Conservation (phyloP, 768 basidiomycete species). For the Rhodotorula taiwanensis region DNA sequence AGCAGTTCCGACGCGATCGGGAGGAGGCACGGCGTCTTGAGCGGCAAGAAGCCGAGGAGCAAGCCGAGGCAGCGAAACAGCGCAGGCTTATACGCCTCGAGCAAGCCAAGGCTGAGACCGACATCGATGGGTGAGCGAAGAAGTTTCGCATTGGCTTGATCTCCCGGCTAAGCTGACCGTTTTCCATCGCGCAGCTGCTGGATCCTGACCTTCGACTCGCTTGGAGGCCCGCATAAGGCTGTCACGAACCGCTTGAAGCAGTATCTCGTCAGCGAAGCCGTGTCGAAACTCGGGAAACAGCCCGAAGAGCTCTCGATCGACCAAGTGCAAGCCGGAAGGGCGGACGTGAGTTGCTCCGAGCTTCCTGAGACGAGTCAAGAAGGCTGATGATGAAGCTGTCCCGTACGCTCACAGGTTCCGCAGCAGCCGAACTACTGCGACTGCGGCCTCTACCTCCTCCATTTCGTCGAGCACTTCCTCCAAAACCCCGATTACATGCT, state of each 20-base stretch:
- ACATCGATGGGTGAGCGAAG: neutral
- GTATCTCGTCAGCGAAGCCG: constrained; percentile 72
- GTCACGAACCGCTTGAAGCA: constrained; percentile 56
- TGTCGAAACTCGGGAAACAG: constrained; percentile 55
- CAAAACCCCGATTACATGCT: constrained; percentile 49
- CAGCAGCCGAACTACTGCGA: constrained; percentile 81
- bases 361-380: neutral
- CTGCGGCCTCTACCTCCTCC: constrained; percentile 85
- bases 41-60: neutral
- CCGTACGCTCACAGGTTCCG: constrained; percentile 59
- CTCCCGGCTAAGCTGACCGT: too few relatives aligned
- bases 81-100: too few relatives aligned
- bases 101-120: neutral
- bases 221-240: constrained; percentile 64
- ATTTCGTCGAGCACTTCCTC: constrained; percentile 75
- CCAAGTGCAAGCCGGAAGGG: constrained; percentile 42
- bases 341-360: constrained; percentile 47
- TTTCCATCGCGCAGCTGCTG: constrained; percentile 54
- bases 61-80: neutral
- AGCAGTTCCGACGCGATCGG: neutral
- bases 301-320: constrained; percentile 30
- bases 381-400: neutral
- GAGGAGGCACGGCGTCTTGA: neutral
- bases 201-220: constrained; percentile 84
- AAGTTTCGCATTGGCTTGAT: neutral